A percentile compares a stretch with the other conserved stretches of the same genome.
Conservation (phyloP, 495 filamentous ascomycete species). For the Extremus antarcticus region DNA sequence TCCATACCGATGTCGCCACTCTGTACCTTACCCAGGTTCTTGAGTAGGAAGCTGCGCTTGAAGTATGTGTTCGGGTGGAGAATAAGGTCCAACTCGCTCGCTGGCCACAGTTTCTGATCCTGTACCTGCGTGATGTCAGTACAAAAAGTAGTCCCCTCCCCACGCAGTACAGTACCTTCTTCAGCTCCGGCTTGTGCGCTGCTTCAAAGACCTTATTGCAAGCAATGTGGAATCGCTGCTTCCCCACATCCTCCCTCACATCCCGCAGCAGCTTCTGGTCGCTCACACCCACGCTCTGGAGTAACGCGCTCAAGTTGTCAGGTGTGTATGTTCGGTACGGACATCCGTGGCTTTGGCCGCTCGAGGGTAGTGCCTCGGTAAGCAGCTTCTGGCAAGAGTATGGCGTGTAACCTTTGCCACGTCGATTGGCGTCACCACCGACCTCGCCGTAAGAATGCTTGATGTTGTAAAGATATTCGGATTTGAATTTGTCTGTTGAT, state of each 20-base stretch:
- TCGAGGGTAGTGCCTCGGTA: conserved; percentile 69
- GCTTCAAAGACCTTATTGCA: conserved; percentile 95
- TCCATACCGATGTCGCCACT: conserved; percentile 24
- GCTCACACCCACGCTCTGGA: conserved; percentile 63
- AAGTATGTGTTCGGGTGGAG: conserved; percentile 98
- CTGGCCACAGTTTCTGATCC: conserved; percentile 65
- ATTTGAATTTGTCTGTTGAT: conserved; percentile 20
- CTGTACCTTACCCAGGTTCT: conserved; percentile 46
- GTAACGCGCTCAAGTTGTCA: conserved; percentile 68
- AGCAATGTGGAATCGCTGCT: conserved; percentile 83
- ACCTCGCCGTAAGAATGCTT: conserved; percentile 91
- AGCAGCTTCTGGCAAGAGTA: conserved; percentile 92
- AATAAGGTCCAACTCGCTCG: conserved; percentile 83
- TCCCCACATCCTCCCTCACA: conserved; percentile 80
- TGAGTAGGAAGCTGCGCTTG: conserved; percentile 80
- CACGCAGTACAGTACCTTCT: conserved; percentile 34
- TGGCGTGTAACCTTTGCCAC: conserved; percentile 75
- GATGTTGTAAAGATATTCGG: conserved; percentile 93
- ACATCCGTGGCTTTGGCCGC: conserved; percentile 84
- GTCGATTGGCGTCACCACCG: conserved; percentile 79
- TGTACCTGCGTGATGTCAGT: conserved; percentile 41
- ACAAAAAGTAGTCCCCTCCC: background rate
- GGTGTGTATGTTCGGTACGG: conserved; percentile 85
- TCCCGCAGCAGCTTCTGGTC: conserved; percentile 68
- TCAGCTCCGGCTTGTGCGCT: conserved; percentile 74